Base-by-base conservation (phyloP, 2,329 filamentous ascomycete genomes). In the Emmonsiellopsis sp. region DNA sequence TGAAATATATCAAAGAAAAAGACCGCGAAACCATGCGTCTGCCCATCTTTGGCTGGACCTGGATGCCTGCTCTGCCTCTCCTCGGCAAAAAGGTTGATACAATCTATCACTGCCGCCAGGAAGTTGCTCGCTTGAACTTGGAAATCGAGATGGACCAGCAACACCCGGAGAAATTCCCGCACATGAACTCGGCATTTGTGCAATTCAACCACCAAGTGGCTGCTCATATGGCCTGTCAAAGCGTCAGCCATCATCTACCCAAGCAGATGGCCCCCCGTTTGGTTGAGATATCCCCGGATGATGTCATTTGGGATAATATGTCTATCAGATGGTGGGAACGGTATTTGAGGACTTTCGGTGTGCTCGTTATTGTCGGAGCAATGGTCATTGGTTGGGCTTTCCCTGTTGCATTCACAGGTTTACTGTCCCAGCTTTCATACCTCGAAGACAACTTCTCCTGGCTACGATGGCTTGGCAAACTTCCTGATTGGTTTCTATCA, bases 171-270 rank as follows among this genome's bases (percentile, higher is more conserved):
- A 83, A 85, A 4, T 97, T 89, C 58, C 91, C 92, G 0, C 73
- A 91, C 46, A 94, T 96, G 90, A 95, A 88, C 63, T 95, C 92
- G 0, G 93, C 93, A 0, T 98, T 98, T 62, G 90, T 98, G 57
- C 93, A 98, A 67, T 98, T 98, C 78, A 95, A 98, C 65, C 87
- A 96, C 65, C 93, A 98, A 67, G 88, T 96, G 1, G 91, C 92
- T 5, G 93, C 93, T 0, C 93, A 98, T 64, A 97, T 98, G 93
- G 93, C 92, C 54, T 96, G 90, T 67, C 93, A 98, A 67, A 84
- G 89, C 47, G 79, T 94, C 45, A 90, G 87, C 40, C 90, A 97
- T 67, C 93, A 98, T 63, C 70, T 95, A 1, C 93, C 93, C 1
- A 88, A 88, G 62, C 87, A 95, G 45, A 98, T 98, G 93, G 81